Evolutionary conservation across 2,329 filamentous ascomycete genomes (phyloP), one percentile per base, ranked within the genome.

Genomic region (Sclerotinia borealis): DNA sequence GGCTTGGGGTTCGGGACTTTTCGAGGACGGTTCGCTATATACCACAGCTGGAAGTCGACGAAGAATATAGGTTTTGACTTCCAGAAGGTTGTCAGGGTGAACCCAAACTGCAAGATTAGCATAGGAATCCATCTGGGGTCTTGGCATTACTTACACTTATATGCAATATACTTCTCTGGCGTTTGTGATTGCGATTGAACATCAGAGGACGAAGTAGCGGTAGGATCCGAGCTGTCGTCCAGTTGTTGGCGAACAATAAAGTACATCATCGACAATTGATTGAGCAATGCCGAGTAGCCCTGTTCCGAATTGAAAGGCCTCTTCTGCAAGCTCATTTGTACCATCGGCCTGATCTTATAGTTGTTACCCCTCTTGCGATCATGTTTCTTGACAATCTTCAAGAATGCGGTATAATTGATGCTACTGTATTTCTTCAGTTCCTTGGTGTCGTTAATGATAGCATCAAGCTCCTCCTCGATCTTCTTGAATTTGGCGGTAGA

Each of bases 361-460:
- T 87, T 84, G 68, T 87, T 83, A 63, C 93, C 93, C 69, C 93
- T 85, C 79, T 93, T 96, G 69, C 95, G 90, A 77, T 99, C 95
- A 78, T 99, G 95, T 79, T 99, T 99, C 86, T 99, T 99, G 63
- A 92, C 92, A 54, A 96, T 96, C 82, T 99, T 99, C 74, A 97
- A 84, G 77, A 98, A 96, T 54, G 92, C 95, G 7, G 95, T 96
- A 77, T 97, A 99, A 79, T 99, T 99, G 79, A 97, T 88, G 68
- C 89, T 90, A 77, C 92, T 95, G 79, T 95, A 99, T 76, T 91
- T 95, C 78, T 96, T 95, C 70, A 99, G 83, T 80, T 96, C 91
- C 75, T 89, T 93, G 73, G 96, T 88, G 77, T 97, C 92, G 75
- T 91, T 91, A 39, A 91, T 95, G 76, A 98, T 95, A 61, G 79